A percentile compares a stretch with the other conserved stretches of the same genome.
phyloP scores from a whole-genome alignment of 306 rosid genomes.

The Arachis stenosperma region DNA sequence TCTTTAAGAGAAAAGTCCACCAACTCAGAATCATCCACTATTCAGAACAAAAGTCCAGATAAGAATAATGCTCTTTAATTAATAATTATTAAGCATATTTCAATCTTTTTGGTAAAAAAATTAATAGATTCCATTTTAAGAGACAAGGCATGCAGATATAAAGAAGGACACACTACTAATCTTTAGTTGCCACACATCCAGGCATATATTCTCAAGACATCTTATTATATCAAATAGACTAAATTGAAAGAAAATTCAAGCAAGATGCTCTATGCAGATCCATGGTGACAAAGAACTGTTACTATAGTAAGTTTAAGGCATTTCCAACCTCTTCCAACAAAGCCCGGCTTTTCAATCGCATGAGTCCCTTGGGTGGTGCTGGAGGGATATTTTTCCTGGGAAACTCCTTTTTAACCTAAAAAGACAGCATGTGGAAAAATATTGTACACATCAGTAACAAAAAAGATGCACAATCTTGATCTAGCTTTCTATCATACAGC shows the following conservation, averaged over 20 bases:
- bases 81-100: slow-evolving; percentile 6
- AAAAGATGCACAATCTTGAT: slow-evolving; percentile 27
- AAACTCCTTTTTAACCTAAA: slow-evolving; percentile 79
- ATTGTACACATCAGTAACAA: slow-evolving; percentile 35
- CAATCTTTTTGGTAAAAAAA: slow-evolving; percentile 27
- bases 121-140: slow-evolving; percentile 18
- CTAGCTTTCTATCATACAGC: slow-evolving; percentile 24
- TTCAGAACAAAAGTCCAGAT: slow-evolving; percentile 9
- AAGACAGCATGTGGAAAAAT: slow-evolving; percentile 36
- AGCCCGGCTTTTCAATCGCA: slow-evolving; percentile 82
- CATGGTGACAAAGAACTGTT: slow-evolving; percentile 29
- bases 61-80: slow-evolving; percentile 14
- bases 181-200: slow-evolving; percentile 13
- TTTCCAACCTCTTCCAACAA: slow-evolving; percentile 89
- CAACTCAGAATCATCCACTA: not conserved
- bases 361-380: slow-evolving; percentile 92
- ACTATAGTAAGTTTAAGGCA: slow-evolving; percentile 37
- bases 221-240: not conserved
- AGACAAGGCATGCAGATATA: slow-evolving; percentile 26
- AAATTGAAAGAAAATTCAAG: slow-evolving; percentile 32
- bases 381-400: slow-evolving; percentile 83
- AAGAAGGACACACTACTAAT: slow-evolving; percentile 22
- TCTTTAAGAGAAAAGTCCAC: slow-evolving; percentile 17
- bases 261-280: slow-evolving; percentile 31
- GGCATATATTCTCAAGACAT: not conserved